These are phyloP conservation scores for Coleophoma crateriformis DNA, from an alignment of 2,329 filamentous ascomycete genomes.

Conservation along the genomic window DNA sequence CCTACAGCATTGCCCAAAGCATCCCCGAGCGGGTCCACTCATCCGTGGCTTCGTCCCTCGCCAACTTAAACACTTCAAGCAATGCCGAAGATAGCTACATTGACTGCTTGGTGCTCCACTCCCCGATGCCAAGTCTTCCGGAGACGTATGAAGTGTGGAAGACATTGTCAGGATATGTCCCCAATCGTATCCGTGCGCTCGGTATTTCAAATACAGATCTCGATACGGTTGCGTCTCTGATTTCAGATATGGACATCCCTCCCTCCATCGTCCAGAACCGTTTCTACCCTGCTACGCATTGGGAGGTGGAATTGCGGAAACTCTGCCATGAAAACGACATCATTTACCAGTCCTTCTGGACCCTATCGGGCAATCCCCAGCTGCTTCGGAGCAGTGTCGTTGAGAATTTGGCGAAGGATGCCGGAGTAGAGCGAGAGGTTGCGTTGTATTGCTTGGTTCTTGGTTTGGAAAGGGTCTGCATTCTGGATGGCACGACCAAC, in stretches of 20 bases:
- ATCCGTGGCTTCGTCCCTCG: constrained; percentile 62
- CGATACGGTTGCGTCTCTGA: constrained; percentile 47
- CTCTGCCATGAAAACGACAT: constrained; percentile 48
- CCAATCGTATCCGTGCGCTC: constrained; percentile 55
- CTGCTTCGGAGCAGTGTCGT: constrained; percentile 44
- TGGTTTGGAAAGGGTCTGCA: constrained; percentile 39
- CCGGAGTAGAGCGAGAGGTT: constrained; percentile 35
- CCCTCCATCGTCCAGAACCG: constrained; percentile 71
- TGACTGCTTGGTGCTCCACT: constrained; percentile 54
- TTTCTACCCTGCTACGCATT: constrained; percentile 55
- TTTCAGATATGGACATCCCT: constrained; percentile 38
- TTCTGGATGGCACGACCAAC: constrained; percentile 53
- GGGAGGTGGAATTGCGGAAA: constrained; percentile 53
- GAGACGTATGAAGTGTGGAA: constrained; percentile 61
- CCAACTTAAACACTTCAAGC: constrained; percentile 44
- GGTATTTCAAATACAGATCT: constrained; percentile 74
- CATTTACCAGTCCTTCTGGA: constrained; percentile 57
- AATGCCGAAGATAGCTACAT: constrained; percentile 41
- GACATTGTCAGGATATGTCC: constrained; percentile 61
- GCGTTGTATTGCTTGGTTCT: constrained; percentile 53
- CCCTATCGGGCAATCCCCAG: constrained; percentile 50
- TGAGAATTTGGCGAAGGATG: constrained; percentile 36
- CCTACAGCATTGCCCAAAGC: constrained; percentile 54
- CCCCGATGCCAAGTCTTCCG: constrained; percentile 41
- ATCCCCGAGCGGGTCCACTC: constrained; percentile 60